These are phyloP conservation scores for Eremomyces bilateralis DNA, from an alignment of 495 filamentous ascomycete species.

Conservation along the genomic window DNA sequence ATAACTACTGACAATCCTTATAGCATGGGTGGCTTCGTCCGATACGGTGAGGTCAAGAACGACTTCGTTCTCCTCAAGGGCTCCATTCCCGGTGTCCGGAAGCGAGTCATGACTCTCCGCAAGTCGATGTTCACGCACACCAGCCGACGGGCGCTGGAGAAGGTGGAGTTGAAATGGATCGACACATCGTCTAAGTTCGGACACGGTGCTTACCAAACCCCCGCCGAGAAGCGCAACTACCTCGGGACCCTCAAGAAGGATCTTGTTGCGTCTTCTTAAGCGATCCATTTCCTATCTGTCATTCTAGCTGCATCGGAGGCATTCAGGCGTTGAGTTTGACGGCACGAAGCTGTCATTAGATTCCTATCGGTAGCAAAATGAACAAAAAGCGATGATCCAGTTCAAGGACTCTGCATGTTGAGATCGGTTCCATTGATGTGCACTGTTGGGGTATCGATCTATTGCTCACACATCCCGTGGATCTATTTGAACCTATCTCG, in stretches of 20 bases:
- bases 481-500: too few relatives aligned
- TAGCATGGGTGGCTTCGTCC: constrained; percentile 96
- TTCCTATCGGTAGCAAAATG: too few relatives aligned
- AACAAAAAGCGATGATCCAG: too few relatives aligned
- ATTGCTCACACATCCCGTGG: too few relatives aligned
- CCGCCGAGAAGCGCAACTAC: constrained; percentile 86
- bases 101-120: constrained; percentile 95
- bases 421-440: too few relatives aligned
- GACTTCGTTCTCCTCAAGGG: constrained; percentile 98
- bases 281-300: too few relatives aligned
- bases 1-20: neutral
- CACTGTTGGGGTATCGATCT: too few relatives aligned
- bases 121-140: constrained; percentile 99
- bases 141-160: constrained; percentile 83
- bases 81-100: constrained; percentile 93
- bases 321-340: too few relatives aligned
- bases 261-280: constrained; percentile 44
- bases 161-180: constrained; percentile 99
- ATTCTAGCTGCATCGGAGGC: too few relatives aligned
- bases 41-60: constrained; percentile 98
- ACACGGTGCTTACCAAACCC: constrained; percentile 98
- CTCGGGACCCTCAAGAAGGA: constrained; percentile 99
- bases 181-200: constrained; percentile 99
- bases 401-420: too few relatives aligned
- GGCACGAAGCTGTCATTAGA: too few relatives aligned